Evolutionary conservation across 1,284 basidiomycete genomes (phyloP).

Genomic region (Pseudomicrostroma phylloplanum): DNA sequence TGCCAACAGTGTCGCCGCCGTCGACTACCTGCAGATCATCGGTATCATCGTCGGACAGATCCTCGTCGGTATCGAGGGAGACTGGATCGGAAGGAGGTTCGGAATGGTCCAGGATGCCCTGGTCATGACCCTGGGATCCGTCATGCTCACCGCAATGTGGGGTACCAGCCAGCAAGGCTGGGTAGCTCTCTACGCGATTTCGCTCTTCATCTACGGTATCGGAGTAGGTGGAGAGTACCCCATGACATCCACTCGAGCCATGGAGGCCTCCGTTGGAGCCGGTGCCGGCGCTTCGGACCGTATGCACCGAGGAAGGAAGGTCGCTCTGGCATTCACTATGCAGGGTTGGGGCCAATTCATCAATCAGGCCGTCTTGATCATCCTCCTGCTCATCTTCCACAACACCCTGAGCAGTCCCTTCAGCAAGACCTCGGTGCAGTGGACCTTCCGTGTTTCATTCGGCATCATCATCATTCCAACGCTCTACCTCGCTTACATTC

Average conservation of each 20-base stretch:
- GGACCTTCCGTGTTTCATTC: conserved; percentile 58
- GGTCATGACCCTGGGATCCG: conserved; percentile 53
- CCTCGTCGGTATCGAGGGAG: conserved; percentile 57
- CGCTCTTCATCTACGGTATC: conserved; percentile 56
- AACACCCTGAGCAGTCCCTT: conserved; percentile 51
- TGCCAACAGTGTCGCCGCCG: conserved; percentile 53
- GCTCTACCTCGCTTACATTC: conserved; percentile 57
- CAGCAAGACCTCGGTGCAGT: conserved; percentile 54
- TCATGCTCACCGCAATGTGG: conserved; percentile 59
- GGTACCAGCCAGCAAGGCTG: conserved; percentile 56
- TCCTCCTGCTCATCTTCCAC: conserved; percentile 57
- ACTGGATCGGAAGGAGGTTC: conserved; percentile 58
- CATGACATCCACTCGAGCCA: conserved; percentile 57
- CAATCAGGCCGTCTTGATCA: conserved; percentile 56
- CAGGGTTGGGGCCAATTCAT: conserved; percentile 57
- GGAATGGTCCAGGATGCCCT: conserved; percentile 54
- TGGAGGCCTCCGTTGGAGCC: conserved; percentile 51
- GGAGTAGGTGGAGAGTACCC: conserved; percentile 57
- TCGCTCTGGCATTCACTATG: conserved; percentile 57
- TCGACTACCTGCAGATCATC: conserved; percentile 54
- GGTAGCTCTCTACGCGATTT: conserved; percentile 57
- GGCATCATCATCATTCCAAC: conserved; percentile 56
- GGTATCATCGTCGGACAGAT: conserved; percentile 59
- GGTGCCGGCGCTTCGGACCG: conserved; percentile 54
- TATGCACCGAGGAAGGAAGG: conserved; percentile 57